phyloP scores from a whole-genome alignment of 345 rosid species.

The Rhizophora mangle region DNA sequence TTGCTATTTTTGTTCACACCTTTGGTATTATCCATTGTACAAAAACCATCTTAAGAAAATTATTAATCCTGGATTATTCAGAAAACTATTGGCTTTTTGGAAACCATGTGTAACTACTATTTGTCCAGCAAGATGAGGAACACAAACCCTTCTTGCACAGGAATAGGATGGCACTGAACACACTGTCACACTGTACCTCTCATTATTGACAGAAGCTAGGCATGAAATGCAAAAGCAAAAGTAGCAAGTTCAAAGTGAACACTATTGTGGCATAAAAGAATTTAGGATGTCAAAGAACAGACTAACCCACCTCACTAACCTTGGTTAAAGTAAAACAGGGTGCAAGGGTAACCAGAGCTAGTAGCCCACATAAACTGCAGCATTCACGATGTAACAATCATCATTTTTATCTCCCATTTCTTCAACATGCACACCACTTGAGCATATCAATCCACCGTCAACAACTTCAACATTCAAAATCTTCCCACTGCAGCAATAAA shows the following conservation, averaged over 20 bases:
- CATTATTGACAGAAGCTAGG: not conserved
- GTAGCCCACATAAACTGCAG: constrained; percentile 85
- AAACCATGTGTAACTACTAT: not conserved
- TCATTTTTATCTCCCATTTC: constrained; percentile 94
- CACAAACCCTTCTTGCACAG: not conserved
- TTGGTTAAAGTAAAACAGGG: not conserved
- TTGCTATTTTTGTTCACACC: not conserved
- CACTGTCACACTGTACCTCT: not conserved
- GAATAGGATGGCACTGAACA: no score
- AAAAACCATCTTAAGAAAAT: not conserved
- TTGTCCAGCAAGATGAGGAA: not conserved
- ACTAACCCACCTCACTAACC: constrained; percentile 17
- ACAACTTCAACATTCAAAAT: constrained; percentile 73
- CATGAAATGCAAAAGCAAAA: not conserved
- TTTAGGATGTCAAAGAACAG: no score
- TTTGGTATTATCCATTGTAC: not conserved
- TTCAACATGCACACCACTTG: constrained; percentile 79
- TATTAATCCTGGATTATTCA: no score
- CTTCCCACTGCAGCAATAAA: constrained; percentile 44
- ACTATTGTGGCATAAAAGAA: no score
- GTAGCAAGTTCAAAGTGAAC: not conserved
- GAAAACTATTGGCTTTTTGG: no score
- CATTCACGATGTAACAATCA: constrained; percentile 88
- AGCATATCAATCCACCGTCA: constrained; percentile 89
- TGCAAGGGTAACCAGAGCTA: constrained; percentile 17